Evolutionary conservation across 768 basidiomycete genomes (phyloP), one percentile per base, ranked within the genome.

Genomic region (Zangia roseola): DNA sequence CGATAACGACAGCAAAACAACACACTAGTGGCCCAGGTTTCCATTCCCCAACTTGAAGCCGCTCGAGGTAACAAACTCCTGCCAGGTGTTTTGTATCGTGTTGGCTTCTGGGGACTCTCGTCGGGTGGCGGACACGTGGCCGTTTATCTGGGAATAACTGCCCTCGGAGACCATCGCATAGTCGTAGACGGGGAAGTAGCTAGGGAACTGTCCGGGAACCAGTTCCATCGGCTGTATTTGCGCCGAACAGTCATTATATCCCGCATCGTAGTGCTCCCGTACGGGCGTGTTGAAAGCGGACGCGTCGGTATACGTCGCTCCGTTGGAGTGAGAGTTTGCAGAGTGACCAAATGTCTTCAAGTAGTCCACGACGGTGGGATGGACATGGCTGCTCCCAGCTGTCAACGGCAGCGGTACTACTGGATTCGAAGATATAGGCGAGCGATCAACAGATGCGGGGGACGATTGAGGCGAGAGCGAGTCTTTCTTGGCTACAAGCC

Each of bases 111-210:
- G 83, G 0, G 82, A 80, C 4, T 72, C 64, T 40, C 69, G 64
- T 44, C 70, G 60, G 13, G 37, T 10, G 28, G 69, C 49, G 66
- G 45, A 70, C 63, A 51, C 73, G 70, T 61, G 63, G 9, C 58
- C 72, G 36, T 72, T 72, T 36, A 72, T 57, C 45, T 79, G 72
- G 28, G 77, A 54, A 55, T 66, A 62, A 37, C 65, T 55, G 34
- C 57, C 54, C 56, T 60, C 55, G 35, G 56, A 45, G 36, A 63
- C 68, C 54, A 74, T 67, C 19, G 74, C 77, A 61, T 88, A 88
- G 62, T 88, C 86, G 56, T 84, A 88, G 26, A 88, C 86, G 1
- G 84, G 77, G 75, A 89, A 88, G 58, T 88, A 88, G 58, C 76
- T 79, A 13, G 86, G 86, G 69, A 83, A 80, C 31, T 60, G 67